phyloP scores from a whole-genome alignment of 139 green algal species.

The Chlorella sp. region DNA sequence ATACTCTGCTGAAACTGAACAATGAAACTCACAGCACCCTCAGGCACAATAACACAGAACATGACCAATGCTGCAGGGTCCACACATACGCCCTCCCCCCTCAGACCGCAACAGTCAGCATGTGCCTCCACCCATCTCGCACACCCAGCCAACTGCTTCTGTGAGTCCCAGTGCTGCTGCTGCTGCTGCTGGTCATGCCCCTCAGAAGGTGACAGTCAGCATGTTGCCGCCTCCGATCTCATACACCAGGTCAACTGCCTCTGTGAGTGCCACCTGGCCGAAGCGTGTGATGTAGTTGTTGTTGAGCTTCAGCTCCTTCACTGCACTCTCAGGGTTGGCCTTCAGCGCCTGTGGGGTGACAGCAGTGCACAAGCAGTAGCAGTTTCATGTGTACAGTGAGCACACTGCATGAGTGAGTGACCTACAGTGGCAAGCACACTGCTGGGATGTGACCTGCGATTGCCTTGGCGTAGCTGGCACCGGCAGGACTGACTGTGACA shows the following conservation, averaged over 20 bases:
- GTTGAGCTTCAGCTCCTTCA: slow-evolving; percentile 78
- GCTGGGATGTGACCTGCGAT: not conserved
- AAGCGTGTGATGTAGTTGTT: slow-evolving; percentile 94
- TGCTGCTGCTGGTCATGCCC: not conserved
- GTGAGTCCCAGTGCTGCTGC: not conserved
- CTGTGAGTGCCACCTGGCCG: slow-evolving; percentile 81
- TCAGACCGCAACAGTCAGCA: too few relatives aligned
- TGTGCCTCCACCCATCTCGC: too few relatives aligned
- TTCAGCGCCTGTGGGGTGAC: slow-evolving; percentile 74
- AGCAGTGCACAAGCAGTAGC: not conserved
- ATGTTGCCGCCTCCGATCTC: slow-evolving; percentile 76
- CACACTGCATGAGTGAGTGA: not conserved
- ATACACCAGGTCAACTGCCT: slow-evolving; percentile 92
- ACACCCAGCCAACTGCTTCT: too few relatives aligned
- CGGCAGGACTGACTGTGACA: too few relatives aligned
- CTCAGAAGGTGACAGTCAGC: slow-evolving; percentile 71
- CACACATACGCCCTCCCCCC: too few relatives aligned
- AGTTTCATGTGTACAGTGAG: not conserved
- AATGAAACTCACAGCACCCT: too few relatives aligned
- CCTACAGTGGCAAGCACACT: too few relatives aligned
- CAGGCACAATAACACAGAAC: too few relatives aligned
- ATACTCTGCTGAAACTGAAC: too few relatives aligned
- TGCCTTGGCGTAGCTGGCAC: too few relatives aligned
- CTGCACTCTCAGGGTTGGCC: slow-evolving; percentile 72
- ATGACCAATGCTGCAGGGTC: too few relatives aligned